phyloP scores from a whole-genome alignment of 1,139 yeast species.

The Sugiyamaella grinbergsii region DNA sequence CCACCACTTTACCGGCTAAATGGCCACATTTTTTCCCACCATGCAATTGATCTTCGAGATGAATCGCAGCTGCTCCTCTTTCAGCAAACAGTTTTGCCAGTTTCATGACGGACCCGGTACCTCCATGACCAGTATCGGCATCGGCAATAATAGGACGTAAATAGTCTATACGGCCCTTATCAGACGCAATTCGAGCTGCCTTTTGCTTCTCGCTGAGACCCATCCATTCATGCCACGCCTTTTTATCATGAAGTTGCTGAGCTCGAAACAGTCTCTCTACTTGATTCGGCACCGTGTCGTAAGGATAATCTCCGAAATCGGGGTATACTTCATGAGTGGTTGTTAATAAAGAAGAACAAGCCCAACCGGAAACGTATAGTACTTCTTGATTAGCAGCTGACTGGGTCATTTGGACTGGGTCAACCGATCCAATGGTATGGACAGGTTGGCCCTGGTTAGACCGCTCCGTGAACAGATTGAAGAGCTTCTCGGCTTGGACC shows the following conservation, averaged over 20 bases:
- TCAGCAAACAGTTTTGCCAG: constrained; percentile 65
- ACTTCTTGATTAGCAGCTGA: constrained; percentile 56
- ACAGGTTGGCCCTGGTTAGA: constrained; percentile 51
- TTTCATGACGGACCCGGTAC: constrained; percentile 63
- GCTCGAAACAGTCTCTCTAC: constrained; percentile 62
- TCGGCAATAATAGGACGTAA: constrained; percentile 66
- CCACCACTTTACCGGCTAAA: constrained; percentile 62
- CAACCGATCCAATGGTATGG: constrained; percentile 62
- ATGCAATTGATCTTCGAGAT: constrained; percentile 63
- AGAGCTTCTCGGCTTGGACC: constrained; percentile 56
- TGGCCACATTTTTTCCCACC: constrained; percentile 71
- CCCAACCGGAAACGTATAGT: constrained; percentile 67
- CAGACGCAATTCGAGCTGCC: constrained; percentile 31
- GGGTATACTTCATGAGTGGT: constrained; percentile 63
- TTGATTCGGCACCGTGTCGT: constrained; percentile 66
- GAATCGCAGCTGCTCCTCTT: constrained; percentile 66
- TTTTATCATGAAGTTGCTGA: constrained; percentile 59
- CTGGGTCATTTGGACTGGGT: constrained; percentile 64
- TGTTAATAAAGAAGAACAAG: constrained; percentile 55
- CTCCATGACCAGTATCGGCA: constrained; percentile 73
- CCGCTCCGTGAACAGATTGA: constrained; percentile 48
- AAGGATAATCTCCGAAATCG: constrained; percentile 65
- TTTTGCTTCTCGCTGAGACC: constrained; percentile 41
- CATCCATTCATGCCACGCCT: constrained; percentile 52
- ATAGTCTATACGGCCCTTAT: constrained; percentile 49